Evolutionary conservation across 176 grass and related monocot species (phyloP).

Genomic region (Bromus sterilis): DNA sequence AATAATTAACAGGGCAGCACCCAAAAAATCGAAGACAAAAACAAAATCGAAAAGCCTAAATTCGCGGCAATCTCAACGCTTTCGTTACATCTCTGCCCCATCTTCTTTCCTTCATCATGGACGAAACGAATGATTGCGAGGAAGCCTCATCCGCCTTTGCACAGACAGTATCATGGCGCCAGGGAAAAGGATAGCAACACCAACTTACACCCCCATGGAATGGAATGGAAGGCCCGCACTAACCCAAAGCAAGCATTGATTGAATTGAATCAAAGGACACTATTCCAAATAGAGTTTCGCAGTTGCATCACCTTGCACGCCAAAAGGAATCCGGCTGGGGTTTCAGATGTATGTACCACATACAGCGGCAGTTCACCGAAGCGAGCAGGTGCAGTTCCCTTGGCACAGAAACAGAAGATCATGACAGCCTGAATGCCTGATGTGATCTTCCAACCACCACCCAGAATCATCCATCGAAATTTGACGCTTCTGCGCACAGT

Average conservation of each 20-base stretch:
- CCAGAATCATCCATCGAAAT: not conserved
- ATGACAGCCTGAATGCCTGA: conserved; percentile 16
- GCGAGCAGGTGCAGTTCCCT: not conserved
- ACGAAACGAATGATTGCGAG: conserved; percentile 28
- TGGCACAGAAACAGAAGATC: not conserved
- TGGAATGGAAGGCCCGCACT: conserved; percentile 25
- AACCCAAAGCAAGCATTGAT: conserved; percentile 31
- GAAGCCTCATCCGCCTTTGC: conserved; percentile 21
- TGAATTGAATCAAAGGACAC: conserved; percentile 6
- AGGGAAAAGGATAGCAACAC: conserved; percentile 27
- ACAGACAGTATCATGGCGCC: conserved; percentile 35
- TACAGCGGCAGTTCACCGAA: not conserved
- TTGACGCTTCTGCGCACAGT: conserved; percentile 1
- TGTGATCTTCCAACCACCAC: conserved; percentile 20
- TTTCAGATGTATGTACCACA: not conserved
- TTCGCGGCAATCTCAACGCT: not conserved
- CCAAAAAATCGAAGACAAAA: not conserved
- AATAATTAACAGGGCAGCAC: not conserved
- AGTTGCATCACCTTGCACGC: conserved; percentile 18
- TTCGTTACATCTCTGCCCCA: not conserved
- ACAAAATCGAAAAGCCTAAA: not conserved
- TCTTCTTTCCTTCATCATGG: not conserved
- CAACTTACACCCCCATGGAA: not conserved
- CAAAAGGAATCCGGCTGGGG: conserved; percentile 11
- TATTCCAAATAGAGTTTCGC: not conserved